Base-by-base conservation (phyloP, 495 filamentous ascomycete genomes). In the Collariella sp. region DNA sequence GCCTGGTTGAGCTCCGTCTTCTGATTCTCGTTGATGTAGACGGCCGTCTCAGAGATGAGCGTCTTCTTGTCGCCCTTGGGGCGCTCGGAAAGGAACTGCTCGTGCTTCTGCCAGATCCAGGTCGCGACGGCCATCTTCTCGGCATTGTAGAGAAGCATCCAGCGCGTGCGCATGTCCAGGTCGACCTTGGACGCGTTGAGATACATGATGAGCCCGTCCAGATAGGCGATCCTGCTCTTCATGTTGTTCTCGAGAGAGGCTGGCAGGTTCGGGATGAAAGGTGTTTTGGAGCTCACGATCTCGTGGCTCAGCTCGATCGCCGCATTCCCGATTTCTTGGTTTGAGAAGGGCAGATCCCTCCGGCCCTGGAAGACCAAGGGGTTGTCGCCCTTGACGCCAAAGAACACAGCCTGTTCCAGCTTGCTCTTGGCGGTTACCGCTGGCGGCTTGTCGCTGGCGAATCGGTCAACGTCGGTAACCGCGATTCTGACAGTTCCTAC, bases 371-470 rank as follows among this genome's bases (percentile, higher is more conserved):
- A 86, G 57, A 88, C 82, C 26, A 99, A 70, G 10, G 89, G 84
- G 59, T 93, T 96, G 58, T 85, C 79, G 41, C 79, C 75, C 67
- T 89, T 82, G 19, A 79, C 81, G 1, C 91, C 89, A 65, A 86
- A 97, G 71, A 95, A 96, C 3, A 96, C 83, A 13, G 91, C 91
- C 66, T 97, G 91, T 61, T 96, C 89, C 40, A 99, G 76, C 67
- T 91, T 96, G 64, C 82, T 86, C 64, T 86, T 89, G 7, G 87
- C 86, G 1, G 88, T 89, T 18, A 91, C 75, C 54, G 72, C 63
- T 5, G 77, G 79, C 1, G 76, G 69, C 38, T 63, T 63, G 12
- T 72, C 71, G 50, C 69, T 75, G 13, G 71, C 67, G 38, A 81
- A 77, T 43, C 72, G 71, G 48, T 77, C 72, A 11, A 74, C 67